Evolutionary conservation across 2,329 filamentous ascomycete genomes (phyloP).

Genomic region (Diaporthe helianthi): DNA sequence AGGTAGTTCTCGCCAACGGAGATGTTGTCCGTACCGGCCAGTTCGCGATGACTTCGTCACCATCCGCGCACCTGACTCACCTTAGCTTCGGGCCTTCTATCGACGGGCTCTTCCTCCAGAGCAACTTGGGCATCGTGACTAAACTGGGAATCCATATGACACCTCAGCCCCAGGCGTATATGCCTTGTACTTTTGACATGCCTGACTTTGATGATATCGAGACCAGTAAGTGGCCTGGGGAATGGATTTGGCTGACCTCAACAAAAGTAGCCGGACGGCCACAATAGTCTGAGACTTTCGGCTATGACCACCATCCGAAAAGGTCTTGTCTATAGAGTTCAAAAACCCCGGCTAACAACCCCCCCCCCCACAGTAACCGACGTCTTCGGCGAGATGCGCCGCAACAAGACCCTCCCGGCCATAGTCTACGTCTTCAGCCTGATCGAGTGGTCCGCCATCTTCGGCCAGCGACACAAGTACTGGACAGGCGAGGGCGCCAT

Average conservation of each 20-base stretch:
- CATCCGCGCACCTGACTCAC: conserved; percentile 48
- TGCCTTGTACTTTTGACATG: conserved; percentile 55
- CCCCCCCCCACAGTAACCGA: conserved; percentile 45
- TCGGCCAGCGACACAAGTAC: conserved; percentile 50
- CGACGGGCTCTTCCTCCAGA: conserved; percentile 59
- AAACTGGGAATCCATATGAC: conserved; percentile 59
- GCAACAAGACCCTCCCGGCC: conserved; percentile 50
- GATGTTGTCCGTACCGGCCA: conserved; percentile 41
- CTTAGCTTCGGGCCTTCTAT: conserved; percentile 50
- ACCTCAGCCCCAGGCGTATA: conserved; percentile 52
- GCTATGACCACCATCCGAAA: not conserved
- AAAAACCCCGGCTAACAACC: not conserved
- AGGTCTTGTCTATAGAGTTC: not conserved
- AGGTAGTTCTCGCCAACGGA: conserved; percentile 42
- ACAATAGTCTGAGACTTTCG: not conserved
- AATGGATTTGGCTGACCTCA: not conserved
- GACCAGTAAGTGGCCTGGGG: conserved; percentile 41
- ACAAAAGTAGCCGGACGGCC: too few species aligned
- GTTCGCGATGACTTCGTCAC: conserved; percentile 47
- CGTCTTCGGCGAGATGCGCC: conserved; percentile 51
- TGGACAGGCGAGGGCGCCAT: conserved; percentile 53
- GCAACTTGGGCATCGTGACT: conserved; percentile 60
- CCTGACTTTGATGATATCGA: conserved; percentile 53
- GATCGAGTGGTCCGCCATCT: conserved; percentile 53
- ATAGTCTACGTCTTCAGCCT: conserved; percentile 54